Conservation (phyloP, 441 rosid species). For the Gossypium davidsonii region DNA sequence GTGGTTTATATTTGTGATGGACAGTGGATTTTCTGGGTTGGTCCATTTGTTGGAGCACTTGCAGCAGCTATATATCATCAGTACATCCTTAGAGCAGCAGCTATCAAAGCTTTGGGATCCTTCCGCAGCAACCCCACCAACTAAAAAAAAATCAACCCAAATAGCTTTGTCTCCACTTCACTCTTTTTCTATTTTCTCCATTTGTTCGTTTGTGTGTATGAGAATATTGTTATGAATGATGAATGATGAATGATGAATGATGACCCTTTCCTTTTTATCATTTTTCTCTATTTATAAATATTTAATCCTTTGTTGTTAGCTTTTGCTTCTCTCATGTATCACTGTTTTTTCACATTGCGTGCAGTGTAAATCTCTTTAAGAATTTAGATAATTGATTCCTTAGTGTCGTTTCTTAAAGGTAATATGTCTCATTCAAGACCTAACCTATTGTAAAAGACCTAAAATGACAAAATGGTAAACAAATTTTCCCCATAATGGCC, state of each 20-base stretch:
- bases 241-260: constrained; percentile 4
- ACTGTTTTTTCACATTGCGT: constrained; percentile 1
- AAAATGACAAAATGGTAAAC: neutral
- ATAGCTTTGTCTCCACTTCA: neutral
- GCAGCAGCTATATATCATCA: constrained; percentile 52
- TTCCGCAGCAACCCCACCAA: constrained; percentile 54
- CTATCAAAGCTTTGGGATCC: constrained; percentile 48
- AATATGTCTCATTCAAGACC: neutral
- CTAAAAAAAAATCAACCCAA: constrained; percentile 9
- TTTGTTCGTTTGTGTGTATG: constrained; percentile 26
- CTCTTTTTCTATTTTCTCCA: neutral
- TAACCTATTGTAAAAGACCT: neutral
- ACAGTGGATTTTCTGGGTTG: constrained; percentile 63
- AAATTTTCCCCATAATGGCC: no score
- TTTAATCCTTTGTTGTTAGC: constrained; percentile 18
- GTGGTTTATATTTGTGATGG: neutral
- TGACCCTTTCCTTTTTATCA: neutral
- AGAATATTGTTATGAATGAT: constrained; percentile 15
- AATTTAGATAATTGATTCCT: neutral
- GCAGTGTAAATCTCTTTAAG: neutral
- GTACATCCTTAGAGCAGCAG: constrained; percentile 44
- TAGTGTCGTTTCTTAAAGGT: neutral
- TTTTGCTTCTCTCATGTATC: constrained; percentile 14
- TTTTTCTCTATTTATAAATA: constrained; percentile 2
- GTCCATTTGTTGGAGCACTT: constrained; percentile 45